These are phyloP conservation scores for Sugiyamaella americana DNA, from an alignment of 805 yeast genomes.

Conservation along the genomic window DNA sequence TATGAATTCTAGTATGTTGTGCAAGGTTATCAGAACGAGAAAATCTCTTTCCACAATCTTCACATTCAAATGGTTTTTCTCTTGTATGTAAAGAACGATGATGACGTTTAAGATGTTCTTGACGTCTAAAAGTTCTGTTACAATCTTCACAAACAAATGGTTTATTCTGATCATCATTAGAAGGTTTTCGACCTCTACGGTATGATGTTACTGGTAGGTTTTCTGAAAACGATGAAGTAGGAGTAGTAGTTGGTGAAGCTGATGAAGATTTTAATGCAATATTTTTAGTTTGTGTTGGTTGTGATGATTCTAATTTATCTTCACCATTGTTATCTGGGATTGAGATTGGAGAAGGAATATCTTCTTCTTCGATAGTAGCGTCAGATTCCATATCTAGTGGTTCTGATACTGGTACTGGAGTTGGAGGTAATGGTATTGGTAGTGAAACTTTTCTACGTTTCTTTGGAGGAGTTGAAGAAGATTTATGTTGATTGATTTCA, in stretches of 20 bases:
- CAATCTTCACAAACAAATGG: conserved; percentile 61
- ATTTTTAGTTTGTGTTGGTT: conserved; percentile 1
- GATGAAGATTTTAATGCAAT: neutral
- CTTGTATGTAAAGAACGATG: conserved; percentile 63
- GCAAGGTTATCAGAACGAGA: conserved; percentile 33
- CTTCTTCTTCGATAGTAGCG: conserved; percentile 7
- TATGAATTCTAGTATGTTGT: conserved; percentile 31
- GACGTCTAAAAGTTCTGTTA: conserved; percentile 61
- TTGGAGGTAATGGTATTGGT: neutral
- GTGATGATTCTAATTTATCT: neutral
- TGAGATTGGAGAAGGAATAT: neutral
- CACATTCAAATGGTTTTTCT: conserved; percentile 47
- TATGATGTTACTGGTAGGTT: neutral
- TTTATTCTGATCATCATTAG: conserved; percentile 47
- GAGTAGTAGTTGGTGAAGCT: neutral
- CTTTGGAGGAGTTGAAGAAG: neutral
- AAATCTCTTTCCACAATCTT: conserved; percentile 29
- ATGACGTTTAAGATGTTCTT: conserved; percentile 72
- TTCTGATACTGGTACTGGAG: neutral
- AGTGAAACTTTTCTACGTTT: conserved; percentile 4
- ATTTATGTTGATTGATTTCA: neutral
- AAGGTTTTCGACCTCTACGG: conserved; percentile 56
- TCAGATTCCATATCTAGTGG: conserved; percentile 1
- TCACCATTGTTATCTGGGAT: neutral
- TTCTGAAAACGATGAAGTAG: neutral